Evolutionary conservation across 768 basidiomycete genomes (phyloP), one percentile per base, ranked within the genome.

Genomic region (Boletales sp.): DNA sequence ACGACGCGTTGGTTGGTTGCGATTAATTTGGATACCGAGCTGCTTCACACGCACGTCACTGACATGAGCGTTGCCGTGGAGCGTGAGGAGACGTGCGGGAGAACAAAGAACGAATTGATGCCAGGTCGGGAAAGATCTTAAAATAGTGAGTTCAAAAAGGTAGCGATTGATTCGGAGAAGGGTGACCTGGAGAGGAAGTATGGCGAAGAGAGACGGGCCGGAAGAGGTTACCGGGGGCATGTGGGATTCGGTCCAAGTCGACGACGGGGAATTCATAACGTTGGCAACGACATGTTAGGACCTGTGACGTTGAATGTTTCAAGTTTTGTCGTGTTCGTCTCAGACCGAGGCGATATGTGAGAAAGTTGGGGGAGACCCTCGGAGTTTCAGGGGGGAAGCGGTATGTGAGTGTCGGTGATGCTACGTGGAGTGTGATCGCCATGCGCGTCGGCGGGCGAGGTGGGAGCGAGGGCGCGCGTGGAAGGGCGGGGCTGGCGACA

Each of bases 161-260:
- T 90, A 1, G 83, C 76, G 2, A 90, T 90, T 65, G 75, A 72
- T 45, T 79, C 80, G 48, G 84, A 86, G 58, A 71, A 74, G 51
- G 82, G 81, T 29, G 87, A 88, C 54, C 55, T 89, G 67, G 24
- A 27, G 24, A 27, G 24, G 24, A 27, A 27, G 7, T 27, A 27
- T 27, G 24, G 24, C 24, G 24, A 27, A 3, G 24, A 27, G 6
- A 27, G 24, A 27, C 24, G 24, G 24, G 7, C 24, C 24, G 24
- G 24, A 27, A 27, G 24, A 27, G 24, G 24, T 27, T 27, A 7
- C 7, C 24, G 24, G 24, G 4, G 24, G 24, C 24, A 27, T 27
- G 24, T 27, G 24, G 24, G 24, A 27, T 27, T 27, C 24, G 5
- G 24, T 27, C 24, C 24, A 27, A 27, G 24, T 27, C 24, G 24